Percentiles rank a stretch among this genome's conserved stretches.
These are phyloP conservation scores for Phytophthora citricola DNA, from an alignment of 352 stramenopile species.

Conservation along the genomic window DNA sequence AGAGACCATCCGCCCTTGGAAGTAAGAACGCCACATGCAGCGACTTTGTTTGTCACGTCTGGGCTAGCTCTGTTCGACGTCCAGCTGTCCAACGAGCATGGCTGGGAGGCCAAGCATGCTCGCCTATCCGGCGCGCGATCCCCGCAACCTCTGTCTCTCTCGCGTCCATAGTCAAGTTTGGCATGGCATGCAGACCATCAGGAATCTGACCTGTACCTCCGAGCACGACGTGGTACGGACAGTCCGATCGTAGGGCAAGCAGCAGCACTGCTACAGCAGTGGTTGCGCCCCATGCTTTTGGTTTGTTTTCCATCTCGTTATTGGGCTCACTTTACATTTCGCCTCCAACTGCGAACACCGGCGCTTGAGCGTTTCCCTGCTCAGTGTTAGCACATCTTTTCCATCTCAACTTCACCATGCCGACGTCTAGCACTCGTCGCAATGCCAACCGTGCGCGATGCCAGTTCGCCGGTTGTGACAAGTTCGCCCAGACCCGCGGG, in stretches of 20 bases:
- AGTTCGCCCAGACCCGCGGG: constrained; percentile 84
- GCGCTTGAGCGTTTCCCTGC: constrained; percentile 20
- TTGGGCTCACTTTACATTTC: constrained; percentile 46
- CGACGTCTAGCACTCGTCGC: constrained; percentile 46
- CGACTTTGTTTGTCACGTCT: constrained; percentile 25
- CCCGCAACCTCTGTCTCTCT: constrained; percentile 40
- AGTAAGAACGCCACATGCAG: constrained; percentile 20
- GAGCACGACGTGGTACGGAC: constrained; percentile 34
- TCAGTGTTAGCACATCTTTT: constrained; percentile 29
- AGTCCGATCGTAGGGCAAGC: constrained; percentile 38
- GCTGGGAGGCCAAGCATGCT: constrained; percentile 32
- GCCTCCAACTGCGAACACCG: constrained; percentile 30
- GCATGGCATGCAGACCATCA: constrained; percentile 19
- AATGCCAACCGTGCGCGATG: constrained; percentile 81
- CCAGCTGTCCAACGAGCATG: constrained; percentile 31
- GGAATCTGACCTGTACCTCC: constrained; percentile 36
- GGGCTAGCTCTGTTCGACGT: constrained; percentile 32
- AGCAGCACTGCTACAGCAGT: constrained; percentile 9
- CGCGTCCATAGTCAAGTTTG: constrained; percentile 28
- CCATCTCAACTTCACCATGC: constrained; percentile 44
- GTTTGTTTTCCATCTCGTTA: constrained; percentile 22
- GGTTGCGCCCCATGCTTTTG: constrained; percentile 7
- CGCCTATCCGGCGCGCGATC: constrained; percentile 35
- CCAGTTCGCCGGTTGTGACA: constrained; percentile 76
- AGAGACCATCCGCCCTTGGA: constrained; percentile 21